Percentiles rank a stretch among this genome's conserved stretches.
phyloP scores from a whole-genome alignment of 768 basidiomycete genomes.

The Xerocomellus chrysenteron region DNA sequence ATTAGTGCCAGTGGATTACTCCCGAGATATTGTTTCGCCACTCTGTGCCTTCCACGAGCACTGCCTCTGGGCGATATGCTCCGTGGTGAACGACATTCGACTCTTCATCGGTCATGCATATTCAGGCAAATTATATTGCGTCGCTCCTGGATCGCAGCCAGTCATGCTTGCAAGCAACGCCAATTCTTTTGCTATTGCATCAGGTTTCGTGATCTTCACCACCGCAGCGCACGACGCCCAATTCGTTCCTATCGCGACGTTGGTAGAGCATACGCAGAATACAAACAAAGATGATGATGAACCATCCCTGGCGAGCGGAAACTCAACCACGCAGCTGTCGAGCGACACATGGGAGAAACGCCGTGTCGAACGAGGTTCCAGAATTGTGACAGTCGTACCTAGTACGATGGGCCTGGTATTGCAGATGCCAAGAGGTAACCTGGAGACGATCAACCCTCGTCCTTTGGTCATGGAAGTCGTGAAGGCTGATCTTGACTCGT shows the following conservation, averaged over 20 bases:
- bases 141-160: conserved; percentile 31
- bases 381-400: conserved; percentile 86
- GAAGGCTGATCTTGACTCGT: conserved; percentile 69
- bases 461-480: conserved; percentile 89
- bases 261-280: conserved; percentile 12
- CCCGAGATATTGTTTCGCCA: conserved; percentile 20
- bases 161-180: conserved; percentile 48
- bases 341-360: conserved; percentile 61
- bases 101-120: conserved; percentile 65
- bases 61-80: conserved; percentile 48
- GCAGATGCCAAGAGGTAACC: conserved; percentile 96
- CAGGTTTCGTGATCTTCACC: conserved; percentile 81
- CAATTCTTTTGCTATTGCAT: conserved; percentile 72
- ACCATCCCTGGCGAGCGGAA: conserved; percentile 29
- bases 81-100: conserved; percentile 9
- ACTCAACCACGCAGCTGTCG: conserved; percentile 4
- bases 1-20: conserved; percentile 11
- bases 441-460: conserved; percentile 93
- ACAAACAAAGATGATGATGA: conserved; percentile 16
- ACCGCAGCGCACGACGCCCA: conserved; percentile 78
- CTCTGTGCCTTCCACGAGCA: conserved; percentile 54
- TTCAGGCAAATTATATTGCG: conserved; percentile 63
- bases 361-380: conserved; percentile 84
- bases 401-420: conserved; percentile 87
- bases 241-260: conserved; percentile 52